phyloP scores from a whole-genome alignment of 2,329 filamentous ascomycete species.

The Fragosphaeria purpurea region DNA sequence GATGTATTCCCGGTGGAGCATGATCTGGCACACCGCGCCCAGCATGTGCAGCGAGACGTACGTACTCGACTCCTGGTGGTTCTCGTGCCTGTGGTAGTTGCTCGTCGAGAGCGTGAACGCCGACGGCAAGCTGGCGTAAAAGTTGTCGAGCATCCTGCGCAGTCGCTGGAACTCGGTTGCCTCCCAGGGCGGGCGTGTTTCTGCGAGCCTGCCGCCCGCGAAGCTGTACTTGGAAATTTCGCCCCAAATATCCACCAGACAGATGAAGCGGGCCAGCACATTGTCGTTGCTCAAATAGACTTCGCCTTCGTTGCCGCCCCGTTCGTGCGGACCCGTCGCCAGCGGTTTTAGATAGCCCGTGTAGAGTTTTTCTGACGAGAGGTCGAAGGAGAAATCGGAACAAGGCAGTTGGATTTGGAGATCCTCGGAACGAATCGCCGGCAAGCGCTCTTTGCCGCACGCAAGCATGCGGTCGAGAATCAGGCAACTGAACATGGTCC shows the following conservation, averaged over 20 bases:
- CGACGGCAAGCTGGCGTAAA: conserved; percentile 43
- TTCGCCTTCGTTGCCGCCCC: conserved; percentile 10
- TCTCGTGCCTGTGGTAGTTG: conserved; percentile 58
- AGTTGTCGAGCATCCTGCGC: conserved; percentile 37
- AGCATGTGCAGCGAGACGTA: conserved; percentile 60
- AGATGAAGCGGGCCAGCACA: conserved; percentile 42
- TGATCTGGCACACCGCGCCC: conserved; percentile 54
- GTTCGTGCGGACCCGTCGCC: neutral
- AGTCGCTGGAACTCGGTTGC: conserved; percentile 45
- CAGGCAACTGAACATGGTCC: conserved; percentile 67
- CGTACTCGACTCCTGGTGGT: conserved; percentile 49
- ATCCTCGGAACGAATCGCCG: conserved; percentile 49
- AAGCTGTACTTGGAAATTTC: conserved; percentile 49
- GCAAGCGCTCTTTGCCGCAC: conserved; percentile 50
- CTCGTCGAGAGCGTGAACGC: conserved; percentile 47
- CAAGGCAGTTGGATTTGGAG: conserved; percentile 58
- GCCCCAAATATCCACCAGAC: conserved; percentile 49
- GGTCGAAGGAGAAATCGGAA: conserved; percentile 54
- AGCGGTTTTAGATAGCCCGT: conserved; percentile 35
- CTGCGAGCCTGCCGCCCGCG: conserved; percentile 39
- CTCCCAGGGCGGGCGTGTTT: conserved; percentile 47
- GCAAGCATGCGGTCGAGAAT: conserved; percentile 61
- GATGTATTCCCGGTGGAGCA: conserved; percentile 59
- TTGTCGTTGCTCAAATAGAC: conserved; percentile 27
- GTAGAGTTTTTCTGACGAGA: conserved; percentile 43